Evolutionary conservation across 2,329 filamentous ascomycete genomes (phyloP).

Genomic region (Chaetomium sp.): DNA sequence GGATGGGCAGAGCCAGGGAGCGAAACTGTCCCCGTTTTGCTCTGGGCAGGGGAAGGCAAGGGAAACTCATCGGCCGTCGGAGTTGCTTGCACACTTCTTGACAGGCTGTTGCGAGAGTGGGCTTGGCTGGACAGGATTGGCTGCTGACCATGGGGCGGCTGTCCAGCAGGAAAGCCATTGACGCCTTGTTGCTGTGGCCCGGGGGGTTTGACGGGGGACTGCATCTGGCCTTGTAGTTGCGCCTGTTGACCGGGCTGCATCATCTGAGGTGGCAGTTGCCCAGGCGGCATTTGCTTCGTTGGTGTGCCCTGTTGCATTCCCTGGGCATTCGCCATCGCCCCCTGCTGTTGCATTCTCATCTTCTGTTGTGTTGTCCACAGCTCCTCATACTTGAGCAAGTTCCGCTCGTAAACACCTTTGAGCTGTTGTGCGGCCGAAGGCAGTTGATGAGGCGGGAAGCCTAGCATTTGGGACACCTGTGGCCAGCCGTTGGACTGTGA

Average conservation of each 20-base stretch:
- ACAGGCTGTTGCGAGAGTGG: conserved; percentile 55
- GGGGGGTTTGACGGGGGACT: conserved; percentile 50
- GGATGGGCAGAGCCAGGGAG: conserved; percentile 43
- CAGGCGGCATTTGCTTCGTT: conserved; percentile 48
- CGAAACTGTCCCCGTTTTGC: conserved; percentile 47
- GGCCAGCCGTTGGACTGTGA: conserved; percentile 72
- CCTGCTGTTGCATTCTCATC: conserved; percentile 43
- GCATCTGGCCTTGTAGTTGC: conserved; percentile 42
- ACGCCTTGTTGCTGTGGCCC: conserved; percentile 48
- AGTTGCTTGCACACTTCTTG: conserved; percentile 53
- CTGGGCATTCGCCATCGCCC: conserved; percentile 32
- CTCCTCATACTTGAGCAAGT: conserved; percentile 76
- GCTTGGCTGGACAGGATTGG: conserved; percentile 46
- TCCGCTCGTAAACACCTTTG: conserved; percentile 72
- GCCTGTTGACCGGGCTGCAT: conserved; percentile 46
- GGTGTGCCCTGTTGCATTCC: conserved; percentile 47
- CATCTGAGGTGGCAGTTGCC: conserved; percentile 45
- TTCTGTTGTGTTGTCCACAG: conserved; percentile 61
- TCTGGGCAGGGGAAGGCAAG: conserved; percentile 49
- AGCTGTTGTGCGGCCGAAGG: conserved; percentile 71
- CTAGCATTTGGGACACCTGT: conserved; percentile 66
- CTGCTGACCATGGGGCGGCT: conserved; percentile 49
- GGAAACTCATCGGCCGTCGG: conserved; percentile 47
- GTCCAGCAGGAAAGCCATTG: conserved; percentile 54
- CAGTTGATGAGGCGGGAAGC: conserved; percentile 63